These are phyloP conservation scores for Sistotremastrum niveocremeum DNA, from an alignment of 768 basidiomycete species.

Conservation along the genomic window DNA sequence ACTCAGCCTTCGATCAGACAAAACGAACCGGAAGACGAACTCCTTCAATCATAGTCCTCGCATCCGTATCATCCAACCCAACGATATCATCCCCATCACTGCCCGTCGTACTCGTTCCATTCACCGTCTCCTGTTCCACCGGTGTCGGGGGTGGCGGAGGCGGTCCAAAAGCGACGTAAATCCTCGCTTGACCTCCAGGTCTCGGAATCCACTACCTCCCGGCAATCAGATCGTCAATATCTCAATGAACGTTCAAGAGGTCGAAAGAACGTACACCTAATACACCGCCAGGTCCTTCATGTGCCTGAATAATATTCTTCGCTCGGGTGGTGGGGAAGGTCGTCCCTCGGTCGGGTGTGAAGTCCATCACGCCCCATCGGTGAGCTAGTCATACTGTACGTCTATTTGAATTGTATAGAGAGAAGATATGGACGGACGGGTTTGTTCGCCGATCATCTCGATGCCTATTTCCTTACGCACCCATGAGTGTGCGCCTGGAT, in stretches of 20 bases:
- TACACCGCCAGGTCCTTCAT: slow-evolving; percentile 36
- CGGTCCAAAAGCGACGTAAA: too few relatives aligned
- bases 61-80: too few relatives aligned
- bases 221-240: too few relatives aligned
- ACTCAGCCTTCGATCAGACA: too few relatives aligned
- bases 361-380: slow-evolving; percentile 79
- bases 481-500: slow-evolving; percentile 71
- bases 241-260: background rate
- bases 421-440: slow-evolving; percentile 14
- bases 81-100: too few relatives aligned
- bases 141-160: too few relatives aligned
- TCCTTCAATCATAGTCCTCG: slow-evolving; percentile 34
- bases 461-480: slow-evolving; percentile 56
- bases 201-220: too few relatives aligned
- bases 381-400: slow-evolving; percentile 29
- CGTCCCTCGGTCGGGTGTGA: slow-evolving; percentile 37
- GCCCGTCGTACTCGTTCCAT: too few relatives aligned
- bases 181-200: too few relatives aligned
- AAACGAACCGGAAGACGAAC: slow-evolving; percentile 36
- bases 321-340: slow-evolving; percentile 69
- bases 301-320: slow-evolving; percentile 51
- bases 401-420: background rate
- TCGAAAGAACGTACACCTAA: background rate
- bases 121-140: too few relatives aligned
- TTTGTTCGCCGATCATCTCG: slow-evolving; percentile 65